Conservation (phyloP, 2,329 filamentous ascomycete genomes). For the Exserohilum turcica region DNA sequence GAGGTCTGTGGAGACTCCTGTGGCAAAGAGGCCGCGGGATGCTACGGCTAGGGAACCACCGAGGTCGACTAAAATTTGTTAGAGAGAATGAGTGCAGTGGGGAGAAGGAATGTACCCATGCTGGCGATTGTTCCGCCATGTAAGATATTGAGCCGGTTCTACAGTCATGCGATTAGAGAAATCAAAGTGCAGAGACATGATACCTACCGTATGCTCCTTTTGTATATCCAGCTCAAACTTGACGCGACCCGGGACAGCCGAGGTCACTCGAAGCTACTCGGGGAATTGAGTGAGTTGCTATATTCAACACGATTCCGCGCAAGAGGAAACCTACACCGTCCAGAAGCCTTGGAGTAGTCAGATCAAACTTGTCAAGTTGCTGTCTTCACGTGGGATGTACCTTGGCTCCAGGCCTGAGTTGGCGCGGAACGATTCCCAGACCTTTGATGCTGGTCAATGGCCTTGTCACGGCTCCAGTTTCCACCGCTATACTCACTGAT, state of each 20-base stretch:
- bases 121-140: constrained; percentile 81
- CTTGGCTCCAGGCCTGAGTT: constrained; percentile 88
- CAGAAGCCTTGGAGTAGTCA: constrained; percentile 41
- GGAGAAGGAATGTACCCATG: constrained; percentile 55
- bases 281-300: neutral
- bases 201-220: constrained; percentile 72
- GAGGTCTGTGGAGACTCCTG: constrained; percentile 69
- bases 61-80: constrained; percentile 59
- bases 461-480: neutral
- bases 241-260: constrained; percentile 69
- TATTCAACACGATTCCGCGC: neutral
- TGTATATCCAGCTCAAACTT: constrained; percentile 77
- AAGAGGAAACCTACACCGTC: constrained; percentile 45
- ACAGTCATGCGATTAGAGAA: no score
- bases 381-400: constrained; percentile 54
- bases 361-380: neutral
- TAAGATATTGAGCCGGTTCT: constrained; percentile 78
- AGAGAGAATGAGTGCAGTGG: neutral
- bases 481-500: constrained; percentile 57
- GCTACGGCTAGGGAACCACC: constrained; percentile 70
- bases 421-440: constrained; percentile 81
- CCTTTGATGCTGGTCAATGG: constrained; percentile 57
- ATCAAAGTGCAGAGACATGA: neutral
- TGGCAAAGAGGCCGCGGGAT: constrained; percentile 67
- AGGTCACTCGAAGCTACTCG: constrained; percentile 67